Base-by-base conservation (phyloP, 129 eudicot species). In the Pulicaria dysenterica region DNA sequence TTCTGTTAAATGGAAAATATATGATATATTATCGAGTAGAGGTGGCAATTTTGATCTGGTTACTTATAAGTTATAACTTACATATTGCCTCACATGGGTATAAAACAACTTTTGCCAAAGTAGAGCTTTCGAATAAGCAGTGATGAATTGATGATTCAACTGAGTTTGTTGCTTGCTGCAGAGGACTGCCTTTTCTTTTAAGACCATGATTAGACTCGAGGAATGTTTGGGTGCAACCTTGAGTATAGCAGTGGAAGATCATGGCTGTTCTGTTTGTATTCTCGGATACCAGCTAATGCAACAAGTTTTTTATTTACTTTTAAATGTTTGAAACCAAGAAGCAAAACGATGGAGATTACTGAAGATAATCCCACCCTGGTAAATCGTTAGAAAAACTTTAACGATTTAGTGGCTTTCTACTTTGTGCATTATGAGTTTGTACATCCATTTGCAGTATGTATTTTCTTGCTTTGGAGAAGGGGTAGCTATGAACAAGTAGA, bases 361-460 rank as follows among this genome's bases (percentile, higher is more conserved):
- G 62, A 31, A 15, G 38, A 56, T 24, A 56, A 56, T 8, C 39
- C 62, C 40, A 34, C 8, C 7, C 3, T 56, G 62, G 13, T n/a
- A 56, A 56, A 56, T 24, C 3, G 11, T 31, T 19, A 19, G 62
- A 56, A 56, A 8, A 24, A 24, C 31, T 24, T 24, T 55, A 51
- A 34, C 8, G 17, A 10, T 46, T 65, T 11, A 44, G 56, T 12
- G 42, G 38, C 31, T 55, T 72, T 39, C 45, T 72, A 44, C 45
- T 37, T 72, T 72, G 46, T 72, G 67, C 24, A 58, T 72, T 44
- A 55, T 19, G 45, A 72, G 64, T 37, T 16, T 38, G 44, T 67
- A 31, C 39, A 67, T 48, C 44, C 24, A 48, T 49, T 31, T 36
- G 31, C 15, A 67, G 58, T 31, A 58, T 58, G 14, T 34, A 12